Conservation (phyloP, 495 filamentous ascomycete species). For the Penicillium flavigenum region DNA sequence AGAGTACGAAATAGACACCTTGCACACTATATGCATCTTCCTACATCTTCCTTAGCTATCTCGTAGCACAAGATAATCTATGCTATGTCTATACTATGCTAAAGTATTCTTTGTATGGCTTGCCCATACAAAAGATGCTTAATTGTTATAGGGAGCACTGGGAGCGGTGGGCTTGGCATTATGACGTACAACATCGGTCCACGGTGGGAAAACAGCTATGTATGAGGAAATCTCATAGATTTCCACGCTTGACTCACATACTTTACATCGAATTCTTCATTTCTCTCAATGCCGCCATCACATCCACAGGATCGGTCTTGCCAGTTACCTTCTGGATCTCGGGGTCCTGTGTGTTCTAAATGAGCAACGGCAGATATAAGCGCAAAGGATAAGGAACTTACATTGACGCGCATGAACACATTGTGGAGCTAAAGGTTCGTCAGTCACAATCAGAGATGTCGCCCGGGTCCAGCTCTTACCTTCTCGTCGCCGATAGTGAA, state of each 20-base stretch:
- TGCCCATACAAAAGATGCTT: too few relatives aligned
- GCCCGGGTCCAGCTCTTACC: slow-evolving; percentile 46
- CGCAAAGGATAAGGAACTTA: slow-evolving; percentile 41
- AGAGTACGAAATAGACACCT: not conserved
- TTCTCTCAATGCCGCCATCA: slow-evolving; percentile 82
- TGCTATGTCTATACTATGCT: too few relatives aligned
- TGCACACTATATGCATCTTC: too few relatives aligned
- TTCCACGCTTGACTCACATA: not conserved
- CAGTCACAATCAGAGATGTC: slow-evolving; percentile 2
- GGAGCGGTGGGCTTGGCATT: not conserved
- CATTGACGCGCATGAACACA: slow-evolving; percentile 90
- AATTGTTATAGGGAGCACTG: not conserved
- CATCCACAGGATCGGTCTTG: slow-evolving; percentile 76
- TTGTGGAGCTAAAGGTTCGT: slow-evolving; percentile 71
- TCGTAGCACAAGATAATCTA: too few relatives aligned
- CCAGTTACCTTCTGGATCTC: slow-evolving; percentile 81
- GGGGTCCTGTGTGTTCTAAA: slow-evolving; percentile 59
- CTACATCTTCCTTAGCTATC: too few relatives aligned
- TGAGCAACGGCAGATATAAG: not conserved
- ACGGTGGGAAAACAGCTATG: not conserved
- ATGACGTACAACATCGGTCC: not conserved
- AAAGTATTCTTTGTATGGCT: too few relatives aligned
- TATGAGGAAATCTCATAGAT: not conserved
- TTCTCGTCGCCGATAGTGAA: slow-evolving; percentile 99
- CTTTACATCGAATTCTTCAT: slow-evolving; percentile 79